A percentile compares a stretch with the other conserved stretches of the same genome.
phyloP scores from a whole-genome alignment of 2,329 filamentous ascomycete species.

The Arthroderma uncinatum region DNA sequence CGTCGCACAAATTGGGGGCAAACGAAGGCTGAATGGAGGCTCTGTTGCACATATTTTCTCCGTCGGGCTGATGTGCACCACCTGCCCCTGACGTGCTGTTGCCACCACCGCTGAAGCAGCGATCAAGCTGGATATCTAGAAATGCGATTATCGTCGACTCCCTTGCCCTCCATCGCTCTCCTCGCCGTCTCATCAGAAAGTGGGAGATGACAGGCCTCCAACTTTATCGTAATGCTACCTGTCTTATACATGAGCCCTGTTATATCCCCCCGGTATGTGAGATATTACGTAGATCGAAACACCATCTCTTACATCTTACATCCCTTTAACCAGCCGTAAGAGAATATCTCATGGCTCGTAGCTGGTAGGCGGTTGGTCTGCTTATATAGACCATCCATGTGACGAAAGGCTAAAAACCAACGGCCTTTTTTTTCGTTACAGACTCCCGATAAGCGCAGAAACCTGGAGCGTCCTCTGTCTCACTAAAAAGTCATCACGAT shows the following conservation, averaged over 20 bases:
- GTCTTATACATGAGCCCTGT: not conserved
- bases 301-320: too few relatives aligned
- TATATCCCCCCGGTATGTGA: not conserved
- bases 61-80: slow-evolving; percentile 1
- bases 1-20: not conserved
- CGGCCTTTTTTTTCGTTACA: not conserved
- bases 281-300: not conserved
- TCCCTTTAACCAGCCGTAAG: too few relatives aligned
- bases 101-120: not conserved
- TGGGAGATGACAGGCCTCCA: not conserved
- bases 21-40: not conserved
- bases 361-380: too few relatives aligned
- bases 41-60: slow-evolving; percentile 4
- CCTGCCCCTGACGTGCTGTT: not conserved
- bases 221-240: not conserved
- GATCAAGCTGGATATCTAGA: not conserved
- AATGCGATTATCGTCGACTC: not conserved
- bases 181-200: not conserved
- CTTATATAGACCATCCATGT: too few relatives aligned
- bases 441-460: not conserved
- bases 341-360: too few relatives aligned
- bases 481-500: not conserved
- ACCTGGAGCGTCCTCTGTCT: slow-evolving; percentile 2
- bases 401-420: not conserved
- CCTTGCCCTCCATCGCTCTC: not conserved